A percentile compares a stretch with the other conserved stretches of the same genome.
These are phyloP conservation scores for Acacia crassicarpa DNA, from an alignment of 306 rosid genomes.

Conservation along the genomic window DNA sequence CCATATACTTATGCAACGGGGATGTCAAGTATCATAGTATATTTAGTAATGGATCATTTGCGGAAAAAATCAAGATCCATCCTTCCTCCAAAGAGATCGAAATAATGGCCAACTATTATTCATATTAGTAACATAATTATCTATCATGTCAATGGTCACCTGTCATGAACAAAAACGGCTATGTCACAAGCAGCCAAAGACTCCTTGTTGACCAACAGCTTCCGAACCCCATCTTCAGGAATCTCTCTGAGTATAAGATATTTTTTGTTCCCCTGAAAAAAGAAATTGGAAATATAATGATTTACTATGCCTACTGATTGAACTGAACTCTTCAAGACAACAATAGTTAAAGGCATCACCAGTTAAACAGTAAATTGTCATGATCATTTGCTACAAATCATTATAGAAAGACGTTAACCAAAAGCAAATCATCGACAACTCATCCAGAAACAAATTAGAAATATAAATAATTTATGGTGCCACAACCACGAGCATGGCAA, in stretches of 20 bases:
- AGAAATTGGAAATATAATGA: too few relatives aligned
- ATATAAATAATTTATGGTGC: background rate
- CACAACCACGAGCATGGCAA: background rate
- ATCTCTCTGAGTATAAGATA: constrained; percentile 82
- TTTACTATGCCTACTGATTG: too few relatives aligned
- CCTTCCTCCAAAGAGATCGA: background rate
- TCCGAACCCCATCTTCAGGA: constrained; percentile 77
- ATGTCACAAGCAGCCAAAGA: constrained; percentile 92
- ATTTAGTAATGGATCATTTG: background rate
- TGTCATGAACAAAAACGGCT: constrained; percentile 89
- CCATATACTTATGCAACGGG: background rate
- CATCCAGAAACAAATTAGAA: background rate
- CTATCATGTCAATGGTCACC: constrained; percentile 45
- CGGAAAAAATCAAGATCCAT: background rate
- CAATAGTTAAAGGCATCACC: background rate
- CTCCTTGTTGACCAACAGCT: constrained; percentile 70
- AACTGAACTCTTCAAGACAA: too few relatives aligned
- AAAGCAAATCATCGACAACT: background rate
- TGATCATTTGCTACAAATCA: background rate
- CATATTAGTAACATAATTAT: background rate
- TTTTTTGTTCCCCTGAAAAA: constrained; percentile 65
- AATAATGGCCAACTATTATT: background rate
- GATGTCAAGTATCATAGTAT: background rate
- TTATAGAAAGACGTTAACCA: background rate
- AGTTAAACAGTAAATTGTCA: background rate